Percentiles rank a stretch among this genome's conserved stretches.
Evolutionary conservation across 2,329 filamentous ascomycete genomes (phyloP).

Genomic region (Penicillium sclerotiorum): DNA sequence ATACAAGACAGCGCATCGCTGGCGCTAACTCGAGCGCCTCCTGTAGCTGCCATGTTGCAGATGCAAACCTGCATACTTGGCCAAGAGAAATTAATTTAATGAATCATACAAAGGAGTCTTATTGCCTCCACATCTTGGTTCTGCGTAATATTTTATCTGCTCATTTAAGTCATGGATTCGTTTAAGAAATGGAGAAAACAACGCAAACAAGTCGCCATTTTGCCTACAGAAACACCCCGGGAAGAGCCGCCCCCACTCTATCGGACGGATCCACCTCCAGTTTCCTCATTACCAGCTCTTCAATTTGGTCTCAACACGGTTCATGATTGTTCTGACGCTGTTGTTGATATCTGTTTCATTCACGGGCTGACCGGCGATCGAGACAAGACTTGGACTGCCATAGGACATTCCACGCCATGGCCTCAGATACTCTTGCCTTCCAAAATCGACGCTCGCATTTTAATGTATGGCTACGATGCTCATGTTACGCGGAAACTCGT

Average conservation of each 20-base stretch:
- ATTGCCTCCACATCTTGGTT: not conserved
- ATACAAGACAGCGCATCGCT: not conserved
- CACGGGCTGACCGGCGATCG: constrained; percentile 3
- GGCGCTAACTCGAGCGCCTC: constrained; percentile 1
- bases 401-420: constrained; percentile 1
- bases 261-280: not conserved
- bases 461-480: constrained; percentile 6
- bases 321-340: not conserved
- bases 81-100: no score
- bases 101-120: not conserved
- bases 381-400: constrained; percentile 2
- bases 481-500: not conserved
- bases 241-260: not conserved
- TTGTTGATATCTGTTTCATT: constrained; percentile 6
- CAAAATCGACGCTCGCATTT: not conserved
- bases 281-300: not conserved
- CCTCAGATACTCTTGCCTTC: constrained; percentile 1
- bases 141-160: not conserved
- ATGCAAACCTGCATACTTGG: no score
- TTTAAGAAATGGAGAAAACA: constrained; percentile 2
- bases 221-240: not conserved
- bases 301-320: not conserved
- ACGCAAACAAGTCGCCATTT: not conserved
- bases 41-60: not conserved
- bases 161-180: not conserved